These are phyloP conservation scores for Tolypocladium cylindrosporum DNA, from an alignment of 2,329 filamentous ascomycete genomes.

Conservation along the genomic window DNA sequence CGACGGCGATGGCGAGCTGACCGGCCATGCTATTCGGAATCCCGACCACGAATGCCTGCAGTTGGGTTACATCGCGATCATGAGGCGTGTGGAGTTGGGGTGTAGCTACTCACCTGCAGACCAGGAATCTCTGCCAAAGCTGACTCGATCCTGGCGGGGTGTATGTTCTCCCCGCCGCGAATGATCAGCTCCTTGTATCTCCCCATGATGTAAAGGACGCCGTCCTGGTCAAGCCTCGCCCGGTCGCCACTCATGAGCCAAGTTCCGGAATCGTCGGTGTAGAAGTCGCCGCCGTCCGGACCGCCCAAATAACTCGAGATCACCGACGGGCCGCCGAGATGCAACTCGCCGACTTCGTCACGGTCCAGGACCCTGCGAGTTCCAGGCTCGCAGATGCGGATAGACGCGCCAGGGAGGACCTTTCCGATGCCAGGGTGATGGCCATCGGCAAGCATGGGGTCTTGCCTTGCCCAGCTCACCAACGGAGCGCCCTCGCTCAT, in stretches of 20 bases:
- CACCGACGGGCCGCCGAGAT: conserved; percentile 25
- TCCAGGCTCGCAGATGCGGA: conserved; percentile 24
- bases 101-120: conserved; percentile 12
- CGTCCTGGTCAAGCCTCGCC: conserved; percentile 25
- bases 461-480: conserved; percentile 26
- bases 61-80: background rate
- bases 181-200: conserved; percentile 36
- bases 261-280: conserved; percentile 18
- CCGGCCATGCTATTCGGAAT: conserved; percentile 33
- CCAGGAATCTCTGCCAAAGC: conserved; percentile 23
- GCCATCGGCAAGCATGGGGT: conserved; percentile 17
- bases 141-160: conserved; percentile 25
- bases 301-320: conserved; percentile 22
- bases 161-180: conserved; percentile 33
- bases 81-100: background rate
- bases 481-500: conserved; percentile 35
- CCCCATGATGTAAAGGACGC: conserved; percentile 27
- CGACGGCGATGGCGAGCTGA: conserved; percentile 36
- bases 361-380: conserved; percentile 16
- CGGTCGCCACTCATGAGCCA: conserved; percentile 33
- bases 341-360: conserved; percentile 27
- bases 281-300: conserved; percentile 19
- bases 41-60: conserved; percentile 29
- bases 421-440: conserved; percentile 31
- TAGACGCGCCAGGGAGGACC: conserved; percentile 26